A percentile compares a stretch with the other conserved stretches of the same genome.
phyloP scores from a whole-genome alignment of 345 rosid genomes.

The Bruguiera gymnorhiza region DNA sequence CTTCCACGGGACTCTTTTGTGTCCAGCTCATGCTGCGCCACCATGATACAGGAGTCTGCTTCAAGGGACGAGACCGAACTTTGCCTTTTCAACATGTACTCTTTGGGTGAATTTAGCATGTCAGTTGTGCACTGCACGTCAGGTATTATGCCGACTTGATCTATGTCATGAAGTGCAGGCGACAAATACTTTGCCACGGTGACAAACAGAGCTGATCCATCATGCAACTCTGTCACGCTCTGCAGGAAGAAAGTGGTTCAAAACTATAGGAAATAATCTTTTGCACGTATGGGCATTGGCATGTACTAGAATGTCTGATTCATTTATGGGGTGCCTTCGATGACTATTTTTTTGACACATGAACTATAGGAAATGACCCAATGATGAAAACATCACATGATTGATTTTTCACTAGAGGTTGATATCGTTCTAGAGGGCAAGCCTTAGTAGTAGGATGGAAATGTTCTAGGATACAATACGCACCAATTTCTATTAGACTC shows the following conservation, averaged over 20 bases:
- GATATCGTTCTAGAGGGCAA: no score
- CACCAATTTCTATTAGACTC: no score
- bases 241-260: slow-evolving; percentile 19
- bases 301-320: no score
- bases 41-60: slow-evolving; percentile 85
- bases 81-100: slow-evolving; percentile 36
- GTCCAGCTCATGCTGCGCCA: slow-evolving; percentile 83
- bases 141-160: slow-evolving; percentile 74
- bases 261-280: neutral
- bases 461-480: no score
- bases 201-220: slow-evolving; percentile 86
- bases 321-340: no score
- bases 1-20: slow-evolving; percentile 53
- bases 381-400: no score
- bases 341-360: no score
- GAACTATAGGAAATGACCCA: no score
- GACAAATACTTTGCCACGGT: slow-evolving; percentile 90
- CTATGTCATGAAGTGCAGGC: slow-evolving; percentile 83
- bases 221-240: slow-evolving; percentile 84
- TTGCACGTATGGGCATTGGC: neutral
- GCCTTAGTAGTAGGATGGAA: no score
- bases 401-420: no score
- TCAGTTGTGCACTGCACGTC: slow-evolving; percentile 85
- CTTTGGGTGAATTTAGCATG: slow-evolving; percentile 53
- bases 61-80: slow-evolving; percentile 60